These are phyloP conservation scores for Pochonia chlamydosporia DNA, from an alignment of 2,329 filamentous ascomycete species.

Conservation along the genomic window DNA sequence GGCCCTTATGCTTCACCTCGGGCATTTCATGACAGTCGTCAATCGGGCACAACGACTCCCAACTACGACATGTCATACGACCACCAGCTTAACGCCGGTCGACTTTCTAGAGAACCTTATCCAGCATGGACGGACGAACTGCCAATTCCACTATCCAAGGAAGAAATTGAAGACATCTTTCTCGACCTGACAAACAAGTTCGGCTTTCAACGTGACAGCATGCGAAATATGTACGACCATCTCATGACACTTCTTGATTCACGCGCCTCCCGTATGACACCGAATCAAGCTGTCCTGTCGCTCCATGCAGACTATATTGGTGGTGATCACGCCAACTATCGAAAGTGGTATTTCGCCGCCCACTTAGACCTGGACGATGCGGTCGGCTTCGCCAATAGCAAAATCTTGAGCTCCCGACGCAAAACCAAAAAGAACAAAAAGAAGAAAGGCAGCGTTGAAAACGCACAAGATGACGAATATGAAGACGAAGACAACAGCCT, in stretches of 20 bases:
- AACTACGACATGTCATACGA: constrained; percentile 97
- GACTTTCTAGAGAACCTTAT: constrained; percentile 92
- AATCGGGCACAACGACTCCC: constrained; percentile 92
- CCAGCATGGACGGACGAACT: constrained; percentile 97
- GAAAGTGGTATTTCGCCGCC: constrained; percentile 97
- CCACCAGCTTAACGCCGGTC: constrained; percentile 80
- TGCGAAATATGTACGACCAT: constrained; percentile 99
- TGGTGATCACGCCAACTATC: constrained; percentile 97
- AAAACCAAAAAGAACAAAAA: constrained; percentile 82
- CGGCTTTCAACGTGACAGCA: constrained; percentile 97
- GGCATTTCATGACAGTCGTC: constrained; percentile 93
- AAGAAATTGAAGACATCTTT: constrained; percentile 98
- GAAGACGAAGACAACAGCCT: constrained; percentile 94
- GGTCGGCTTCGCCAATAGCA: constrained; percentile 69
- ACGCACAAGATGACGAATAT: constrained; percentile 76
- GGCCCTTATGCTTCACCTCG: too few species aligned
- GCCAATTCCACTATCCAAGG: constrained; percentile 94
- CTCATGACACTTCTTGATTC: constrained; percentile 95
- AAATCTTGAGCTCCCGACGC: constrained; percentile 70
- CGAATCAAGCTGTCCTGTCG: constrained; percentile 91
- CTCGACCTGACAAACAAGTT: constrained; percentile 92
- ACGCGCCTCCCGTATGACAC: constrained; percentile 94
- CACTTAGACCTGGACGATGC: constrained; percentile 95
- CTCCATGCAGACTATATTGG: constrained; percentile 98
- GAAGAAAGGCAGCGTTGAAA: constrained; percentile 66